A percentile compares a stretch with the other conserved stretches of the same genome.
These are phyloP conservation scores for Nicotiana attenuata DNA, from an alignment of 257 asterid species.

Conservation along the genomic window DNA sequence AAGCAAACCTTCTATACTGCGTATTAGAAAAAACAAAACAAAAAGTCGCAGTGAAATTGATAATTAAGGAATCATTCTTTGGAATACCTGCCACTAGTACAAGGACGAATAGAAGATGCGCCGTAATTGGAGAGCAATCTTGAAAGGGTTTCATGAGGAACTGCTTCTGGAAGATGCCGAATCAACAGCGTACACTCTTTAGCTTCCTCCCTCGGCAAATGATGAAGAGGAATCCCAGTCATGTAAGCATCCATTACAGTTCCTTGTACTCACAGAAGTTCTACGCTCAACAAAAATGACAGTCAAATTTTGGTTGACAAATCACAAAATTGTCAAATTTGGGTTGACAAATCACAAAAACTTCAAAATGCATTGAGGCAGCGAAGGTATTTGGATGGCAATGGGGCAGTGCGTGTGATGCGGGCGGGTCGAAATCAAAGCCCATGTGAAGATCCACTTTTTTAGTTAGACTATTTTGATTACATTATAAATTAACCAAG, in stretches of 20 bases:
- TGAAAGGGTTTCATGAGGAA: constrained; percentile 57
- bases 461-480: too few relatives aligned
- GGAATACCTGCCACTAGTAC: constrained; percentile 53
- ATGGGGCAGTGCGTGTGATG: too few relatives aligned
- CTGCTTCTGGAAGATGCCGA: constrained; percentile 89
- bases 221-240: not conserved
- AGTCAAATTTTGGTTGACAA: not conserved
- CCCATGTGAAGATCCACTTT: too few relatives aligned
- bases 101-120: constrained; percentile 71
- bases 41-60: not conserved
- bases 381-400: too few relatives aligned
- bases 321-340: not conserved
- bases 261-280: constrained; percentile 5
- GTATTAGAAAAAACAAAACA: not conserved
- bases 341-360: too few relatives aligned
- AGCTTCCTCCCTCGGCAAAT: constrained; percentile 3
- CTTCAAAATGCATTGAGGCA: too few relatives aligned
- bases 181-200: constrained; percentile 43
- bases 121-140: constrained; percentile 81
- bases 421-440: too few relatives aligned
- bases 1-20: not conserved
- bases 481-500: too few relatives aligned
- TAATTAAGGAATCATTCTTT: not conserved
- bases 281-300: not conserved
- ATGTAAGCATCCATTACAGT: not conserved